A percentile compares a stretch with the other conserved stretches of the same genome.
These are phyloP conservation scores for Dothiorella sarmentorum DNA, from an alignment of 2,329 filamentous ascomycete species.

Conservation along the genomic window DNA sequence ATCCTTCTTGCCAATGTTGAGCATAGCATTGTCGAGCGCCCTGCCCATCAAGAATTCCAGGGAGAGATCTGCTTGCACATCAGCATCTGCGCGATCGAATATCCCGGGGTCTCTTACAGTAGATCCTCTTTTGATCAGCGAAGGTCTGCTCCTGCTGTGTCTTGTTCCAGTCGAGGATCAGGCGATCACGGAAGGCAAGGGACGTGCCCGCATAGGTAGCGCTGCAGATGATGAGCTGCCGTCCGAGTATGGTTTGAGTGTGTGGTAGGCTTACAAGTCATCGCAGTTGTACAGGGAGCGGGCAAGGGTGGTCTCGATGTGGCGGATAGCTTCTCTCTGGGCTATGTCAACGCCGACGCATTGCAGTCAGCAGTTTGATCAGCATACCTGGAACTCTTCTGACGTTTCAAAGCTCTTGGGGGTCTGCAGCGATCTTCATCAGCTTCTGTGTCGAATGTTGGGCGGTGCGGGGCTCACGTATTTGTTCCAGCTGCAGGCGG, in stretches of 20 bases:
- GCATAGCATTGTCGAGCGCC: constrained; percentile 96
- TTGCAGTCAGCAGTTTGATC: constrained; percentile 9
- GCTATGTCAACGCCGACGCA: not conserved
- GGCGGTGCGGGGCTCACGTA: constrained; percentile 43
- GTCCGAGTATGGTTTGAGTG: not conserved
- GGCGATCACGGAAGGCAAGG: constrained; percentile 84
- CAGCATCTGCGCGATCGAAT: constrained; percentile 17
- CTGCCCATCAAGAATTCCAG: constrained; percentile 97
- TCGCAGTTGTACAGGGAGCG: constrained; percentile 98
- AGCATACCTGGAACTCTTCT: constrained; percentile 68
- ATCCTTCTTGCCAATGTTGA: constrained; percentile 88
- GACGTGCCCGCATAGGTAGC: constrained; percentile 90
- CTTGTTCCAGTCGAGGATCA: constrained; percentile 96
- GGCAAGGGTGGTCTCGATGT: constrained; percentile 94
- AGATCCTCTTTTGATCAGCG: constrained; percentile 85
- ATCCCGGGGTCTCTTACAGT: constrained; percentile 56
- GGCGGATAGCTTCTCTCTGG: constrained; percentile 77
- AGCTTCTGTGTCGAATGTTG: not conserved
- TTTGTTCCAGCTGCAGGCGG: constrained; percentile 55
- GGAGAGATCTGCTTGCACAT: constrained; percentile 63
- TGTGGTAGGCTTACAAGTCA: constrained; percentile 55
- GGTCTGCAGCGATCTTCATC: constrained; percentile 42
- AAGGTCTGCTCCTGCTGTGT: constrained; percentile 96
- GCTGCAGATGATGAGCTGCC: constrained; percentile 33
- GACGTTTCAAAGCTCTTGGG: constrained; percentile 69